Percentiles rank a stretch among this genome's conserved stretches.
phyloP scores from a whole-genome alignment of 2,329 filamentous ascomycete species.

The Amauroascus niger region DNA sequence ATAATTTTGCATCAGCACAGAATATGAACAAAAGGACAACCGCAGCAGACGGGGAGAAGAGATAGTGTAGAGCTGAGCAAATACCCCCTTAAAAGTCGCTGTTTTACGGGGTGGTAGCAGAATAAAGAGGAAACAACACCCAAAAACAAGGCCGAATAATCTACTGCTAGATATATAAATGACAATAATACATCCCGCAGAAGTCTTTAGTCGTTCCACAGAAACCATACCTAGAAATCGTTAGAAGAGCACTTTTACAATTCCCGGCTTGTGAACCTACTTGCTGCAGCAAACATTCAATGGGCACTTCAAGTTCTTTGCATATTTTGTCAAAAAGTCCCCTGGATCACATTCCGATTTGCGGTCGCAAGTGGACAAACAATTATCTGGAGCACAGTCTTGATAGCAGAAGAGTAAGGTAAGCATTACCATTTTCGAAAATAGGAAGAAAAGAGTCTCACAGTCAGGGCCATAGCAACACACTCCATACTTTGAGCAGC shows the following conservation, averaged over 20 bases:
- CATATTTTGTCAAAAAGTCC: conserved; percentile 17
- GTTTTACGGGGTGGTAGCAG: too few relatives aligned
- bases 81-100: too few relatives aligned
- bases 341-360: conserved; percentile 24
- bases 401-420: too few relatives aligned
- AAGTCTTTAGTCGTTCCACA: conserved; percentile 16
- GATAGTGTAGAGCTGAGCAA: too few relatives aligned
- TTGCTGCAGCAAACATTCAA: conserved; percentile 27
- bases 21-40: too few relatives aligned
- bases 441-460: background rate
- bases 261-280: background rate
- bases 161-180: conserved; percentile 21
- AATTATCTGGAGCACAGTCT: conserved; percentile 12
- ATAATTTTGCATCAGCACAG: too few relatives aligned
- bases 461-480: conserved; percentile 19
- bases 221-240: conserved; percentile 8
- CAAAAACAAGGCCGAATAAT: too few relatives aligned
- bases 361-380: conserved; percentile 18
- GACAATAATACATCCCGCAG: too few relatives aligned
- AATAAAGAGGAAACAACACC: too few relatives aligned
- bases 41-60: too few relatives aligned
- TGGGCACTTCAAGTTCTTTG: conserved; percentile 19
- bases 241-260: background rate
- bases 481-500: conserved; percentile 9
- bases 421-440: too few relatives aligned